Evolutionary conservation across 768 basidiomycete genomes (phyloP).

Genomic region (Mycena filopes): DNA sequence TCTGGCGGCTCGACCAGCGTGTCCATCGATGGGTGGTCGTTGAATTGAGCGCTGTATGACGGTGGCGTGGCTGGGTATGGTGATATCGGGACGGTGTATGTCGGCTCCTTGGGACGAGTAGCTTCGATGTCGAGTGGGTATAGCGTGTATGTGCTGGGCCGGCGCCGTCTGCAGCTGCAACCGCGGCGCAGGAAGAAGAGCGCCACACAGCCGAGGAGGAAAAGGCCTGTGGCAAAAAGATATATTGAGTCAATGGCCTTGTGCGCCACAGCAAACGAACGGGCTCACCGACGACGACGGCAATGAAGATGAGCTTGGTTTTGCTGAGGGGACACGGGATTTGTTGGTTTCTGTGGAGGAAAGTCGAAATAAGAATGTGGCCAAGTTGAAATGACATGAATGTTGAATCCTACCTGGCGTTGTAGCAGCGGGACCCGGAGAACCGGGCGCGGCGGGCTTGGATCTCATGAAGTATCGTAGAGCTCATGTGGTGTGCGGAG

Average conservation of each 20-base stretch:
- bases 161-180: slow-evolving; percentile 15
- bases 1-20: slow-evolving; percentile 18
- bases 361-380: neutral
- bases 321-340: slow-evolving; percentile 23
- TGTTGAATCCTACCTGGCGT: slow-evolving; percentile 6
- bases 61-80: too few species aligned
- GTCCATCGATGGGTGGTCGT: slow-evolving; percentile 4
- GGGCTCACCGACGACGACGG: slow-evolving; percentile 12
- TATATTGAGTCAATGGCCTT: neutral
- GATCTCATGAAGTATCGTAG: slow-evolving; percentile 1
- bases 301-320: slow-evolving; percentile 11
- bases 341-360: slow-evolving; percentile 3
- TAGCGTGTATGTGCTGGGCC: neutral
- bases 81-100: neutral
- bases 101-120: neutral
- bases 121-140: neutral
- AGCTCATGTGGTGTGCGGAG: neutral
- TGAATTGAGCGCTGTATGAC: too few species aligned
- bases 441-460: slow-evolving; percentile 15
- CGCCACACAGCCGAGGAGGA: neutral
- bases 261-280: neutral
- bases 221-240: slow-evolving; percentile 1
- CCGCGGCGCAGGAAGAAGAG: neutral
- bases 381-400: neutral
- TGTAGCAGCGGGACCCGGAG: slow-evolving; percentile 24